phyloP scores from a whole-genome alignment of 2,329 filamentous ascomycete species.

The Aspergillus costaricaensis region DNA sequence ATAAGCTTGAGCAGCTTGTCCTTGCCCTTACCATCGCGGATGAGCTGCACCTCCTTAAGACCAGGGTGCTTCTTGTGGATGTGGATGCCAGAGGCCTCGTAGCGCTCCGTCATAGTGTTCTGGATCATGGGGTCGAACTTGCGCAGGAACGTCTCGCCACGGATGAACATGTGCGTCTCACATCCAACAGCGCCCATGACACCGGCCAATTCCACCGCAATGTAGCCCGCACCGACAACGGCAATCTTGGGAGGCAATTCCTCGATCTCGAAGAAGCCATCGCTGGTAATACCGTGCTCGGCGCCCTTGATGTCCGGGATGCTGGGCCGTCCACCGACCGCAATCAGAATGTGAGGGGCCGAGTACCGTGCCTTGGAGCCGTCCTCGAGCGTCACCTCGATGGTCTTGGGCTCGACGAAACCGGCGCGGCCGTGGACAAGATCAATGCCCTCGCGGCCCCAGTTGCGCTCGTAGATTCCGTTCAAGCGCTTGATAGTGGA shows the following conservation, averaged over 20 bases:
- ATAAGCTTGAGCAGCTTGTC: conserved; percentile 51
- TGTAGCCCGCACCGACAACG: conserved; percentile 55
- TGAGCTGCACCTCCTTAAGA: conserved; percentile 51
- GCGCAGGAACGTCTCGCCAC: conserved; percentile 50
- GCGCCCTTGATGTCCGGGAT: conserved; percentile 48
- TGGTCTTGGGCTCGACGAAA: conserved; percentile 47
- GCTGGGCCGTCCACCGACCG: conserved; percentile 50
- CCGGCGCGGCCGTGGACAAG: conserved; percentile 51
- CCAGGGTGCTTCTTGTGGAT: conserved; percentile 50
- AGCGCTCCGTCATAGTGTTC: conserved; percentile 54
- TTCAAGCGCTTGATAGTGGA: conserved; percentile 49
- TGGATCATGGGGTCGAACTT: conserved; percentile 57
- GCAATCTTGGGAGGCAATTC: conserved; percentile 53
- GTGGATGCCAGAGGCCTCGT: conserved; percentile 51
- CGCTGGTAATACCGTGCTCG: conserved; percentile 54
- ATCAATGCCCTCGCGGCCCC: conserved; percentile 53
- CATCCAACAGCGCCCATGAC: conserved; percentile 53
- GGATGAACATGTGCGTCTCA: conserved; percentile 55
- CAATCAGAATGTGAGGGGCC: conserved; percentile 52
- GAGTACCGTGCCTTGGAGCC: conserved; percentile 45
- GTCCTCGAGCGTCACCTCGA: conserved; percentile 48
- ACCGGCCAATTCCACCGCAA: conserved; percentile 54
- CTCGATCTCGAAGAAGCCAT: conserved; percentile 55
- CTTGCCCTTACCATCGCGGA: conserved; percentile 49
- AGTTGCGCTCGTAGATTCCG: conserved; percentile 53